Conservation (phyloP, 1,139 yeast species). For the Wickerhamomyces sp. region DNA sequence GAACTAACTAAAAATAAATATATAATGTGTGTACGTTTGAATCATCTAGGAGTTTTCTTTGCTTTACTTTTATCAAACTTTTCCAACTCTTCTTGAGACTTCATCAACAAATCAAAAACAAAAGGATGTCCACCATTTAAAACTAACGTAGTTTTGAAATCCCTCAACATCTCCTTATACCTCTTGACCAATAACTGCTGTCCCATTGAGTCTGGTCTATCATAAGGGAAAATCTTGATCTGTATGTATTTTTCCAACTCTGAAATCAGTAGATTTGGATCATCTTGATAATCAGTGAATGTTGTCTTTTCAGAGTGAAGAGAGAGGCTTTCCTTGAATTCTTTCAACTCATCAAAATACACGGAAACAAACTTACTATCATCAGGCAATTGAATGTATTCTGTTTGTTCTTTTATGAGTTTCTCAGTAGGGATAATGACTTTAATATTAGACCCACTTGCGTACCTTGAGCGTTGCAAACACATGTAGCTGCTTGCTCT, state of each 20-base stretch:
- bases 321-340: constrained; percentile 26
- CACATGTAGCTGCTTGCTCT: background rate
- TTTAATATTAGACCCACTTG: constrained; percentile 5
- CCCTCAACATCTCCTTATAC: constrained; percentile 34
- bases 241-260: constrained; percentile 26
- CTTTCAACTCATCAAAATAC: constrained; percentile 34
- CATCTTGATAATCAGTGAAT: constrained; percentile 28
- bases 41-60: background rate
- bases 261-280: constrained; percentile 21
- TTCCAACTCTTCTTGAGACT: constrained; percentile 34
- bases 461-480: constrained; percentile 1
- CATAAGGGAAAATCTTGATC: constrained; percentile 22
- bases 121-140: constrained; percentile 43
- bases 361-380: constrained; percentile 42
- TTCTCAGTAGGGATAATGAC: constrained; percentile 17
- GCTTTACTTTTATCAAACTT: constrained; percentile 13
- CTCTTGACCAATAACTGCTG: constrained; percentile 18
- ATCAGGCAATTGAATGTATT: constrained; percentile 42
- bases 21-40: background rate
- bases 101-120: constrained; percentile 34
- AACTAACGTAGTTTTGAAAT: constrained; percentile 33
- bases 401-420: constrained; percentile 21
- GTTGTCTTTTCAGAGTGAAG: too few relatives aligned
- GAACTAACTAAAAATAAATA: background rate
- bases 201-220: constrained; percentile 16